These are phyloP conservation scores for Seiridium cupressi DNA, from an alignment of 2,329 filamentous ascomycete species.

Conservation along the genomic window DNA sequence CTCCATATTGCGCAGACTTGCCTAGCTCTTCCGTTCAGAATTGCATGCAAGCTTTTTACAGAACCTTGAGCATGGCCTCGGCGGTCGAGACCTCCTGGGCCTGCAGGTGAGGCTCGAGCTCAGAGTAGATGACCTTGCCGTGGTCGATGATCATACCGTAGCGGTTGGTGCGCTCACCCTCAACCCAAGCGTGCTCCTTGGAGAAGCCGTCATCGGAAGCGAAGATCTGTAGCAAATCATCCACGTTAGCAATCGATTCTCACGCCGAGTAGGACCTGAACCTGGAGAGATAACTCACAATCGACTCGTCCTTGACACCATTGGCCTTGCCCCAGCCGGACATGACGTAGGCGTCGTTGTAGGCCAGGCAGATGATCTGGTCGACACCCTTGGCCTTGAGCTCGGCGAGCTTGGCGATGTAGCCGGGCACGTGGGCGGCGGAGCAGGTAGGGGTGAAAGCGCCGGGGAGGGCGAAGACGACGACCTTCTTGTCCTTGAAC, in stretches of 20 bases:
- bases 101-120: constrained; percentile 52
- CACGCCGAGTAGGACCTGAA: neutral
- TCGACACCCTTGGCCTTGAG: constrained; percentile 79
- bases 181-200: constrained; percentile 66
- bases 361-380: constrained; percentile 74
- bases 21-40: neutral
- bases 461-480: constrained; percentile 55
- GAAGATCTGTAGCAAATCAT: constrained; percentile 49
- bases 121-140: constrained; percentile 77
- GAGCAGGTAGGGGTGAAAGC: constrained; percentile 86
- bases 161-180: constrained; percentile 67
- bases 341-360: constrained; percentile 84
- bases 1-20: neutral
- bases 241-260: constrained; percentile 22
- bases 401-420: constrained; percentile 66
- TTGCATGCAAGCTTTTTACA: neutral
- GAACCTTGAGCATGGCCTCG: neutral
- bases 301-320: constrained; percentile 63
- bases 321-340: constrained; percentile 86
- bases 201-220: constrained; percentile 70
- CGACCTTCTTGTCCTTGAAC: constrained; percentile 51
- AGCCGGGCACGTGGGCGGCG: constrained; percentile 74
- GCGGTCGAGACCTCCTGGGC: neutral
- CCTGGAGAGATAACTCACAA: constrained; percentile 33
- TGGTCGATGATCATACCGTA: constrained; percentile 79